Percentiles rank a stretch among this genome's conserved stretches.
phyloP scores from a whole-genome alignment of 257 asterid genomes.

The Oldenlandia corymbosa region DNA sequence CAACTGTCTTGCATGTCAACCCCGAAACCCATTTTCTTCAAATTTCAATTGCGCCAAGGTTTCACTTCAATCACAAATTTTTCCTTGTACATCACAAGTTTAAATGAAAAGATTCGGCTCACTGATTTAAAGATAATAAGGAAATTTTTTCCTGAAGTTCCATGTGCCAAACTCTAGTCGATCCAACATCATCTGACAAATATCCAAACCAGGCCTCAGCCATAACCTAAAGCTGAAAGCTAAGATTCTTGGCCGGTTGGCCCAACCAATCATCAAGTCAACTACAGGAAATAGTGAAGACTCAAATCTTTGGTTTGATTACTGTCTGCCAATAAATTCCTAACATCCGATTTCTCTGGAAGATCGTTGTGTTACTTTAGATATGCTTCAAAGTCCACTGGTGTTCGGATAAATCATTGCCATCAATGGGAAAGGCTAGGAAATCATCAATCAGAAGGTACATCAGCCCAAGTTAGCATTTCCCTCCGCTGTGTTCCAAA shows the following conservation, averaged over 20 bases:
- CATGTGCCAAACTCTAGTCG: background rate
- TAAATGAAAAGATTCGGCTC: background rate
- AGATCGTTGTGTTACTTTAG: background rate
- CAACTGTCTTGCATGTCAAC: background rate
- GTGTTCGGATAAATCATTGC: background rate
- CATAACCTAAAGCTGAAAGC: background rate
- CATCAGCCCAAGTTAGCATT: background rate
- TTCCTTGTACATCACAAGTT: background rate
- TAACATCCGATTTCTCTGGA: background rate
- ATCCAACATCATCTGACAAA: background rate
- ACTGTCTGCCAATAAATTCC: background rate
- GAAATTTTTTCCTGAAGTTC: background rate
- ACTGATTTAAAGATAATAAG: slow-evolving; percentile 2
- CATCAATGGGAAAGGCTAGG: background rate
- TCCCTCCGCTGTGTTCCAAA: background rate
- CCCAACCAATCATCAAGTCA: background rate
- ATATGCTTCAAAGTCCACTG: background rate
- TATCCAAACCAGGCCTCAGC: background rate
- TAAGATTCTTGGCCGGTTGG: background rate
- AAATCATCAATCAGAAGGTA: background rate
- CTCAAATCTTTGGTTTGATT: background rate
- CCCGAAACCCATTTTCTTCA: background rate
- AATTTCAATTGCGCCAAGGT: background rate
- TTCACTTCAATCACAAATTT: background rate
- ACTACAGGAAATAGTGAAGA: background rate